These are phyloP conservation scores for Ustilago crameri DNA, from an alignment of 1,284 basidiomycete genomes.

Conservation along the genomic window DNA sequence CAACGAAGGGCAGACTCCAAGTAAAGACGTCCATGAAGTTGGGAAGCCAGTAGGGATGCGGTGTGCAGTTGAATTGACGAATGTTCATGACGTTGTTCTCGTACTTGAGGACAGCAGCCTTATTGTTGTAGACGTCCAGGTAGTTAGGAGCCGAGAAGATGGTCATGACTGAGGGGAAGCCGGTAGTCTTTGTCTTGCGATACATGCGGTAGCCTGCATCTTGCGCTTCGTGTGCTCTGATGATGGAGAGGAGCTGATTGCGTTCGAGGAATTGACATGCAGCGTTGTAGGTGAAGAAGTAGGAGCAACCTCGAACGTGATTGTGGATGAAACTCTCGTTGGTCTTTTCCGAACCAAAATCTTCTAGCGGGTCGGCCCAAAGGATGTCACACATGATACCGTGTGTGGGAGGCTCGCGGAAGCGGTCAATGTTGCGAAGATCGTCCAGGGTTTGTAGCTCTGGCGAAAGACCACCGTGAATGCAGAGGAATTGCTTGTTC, in stretches of 20 bases:
- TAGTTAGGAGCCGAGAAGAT: slow-evolving; percentile 95
- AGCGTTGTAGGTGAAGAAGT: slow-evolving; percentile 93
- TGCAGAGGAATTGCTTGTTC: slow-evolving; percentile 97
- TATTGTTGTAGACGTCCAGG: slow-evolving; percentile 95
- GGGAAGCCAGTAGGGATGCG: slow-evolving; percentile 94
- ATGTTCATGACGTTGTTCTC: slow-evolving; percentile 97
- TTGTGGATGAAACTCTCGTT: slow-evolving; percentile 88
- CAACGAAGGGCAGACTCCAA: slow-evolving; percentile 98
- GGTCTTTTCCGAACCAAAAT: slow-evolving; percentile 90
- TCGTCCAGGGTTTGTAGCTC: slow-evolving; percentile 91
- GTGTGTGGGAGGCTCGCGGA: slow-evolving; percentile 92
- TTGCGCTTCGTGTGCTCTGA: slow-evolving; percentile 93
- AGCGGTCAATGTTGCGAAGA: slow-evolving; percentile 88
- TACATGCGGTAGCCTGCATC: slow-evolving; percentile 95
- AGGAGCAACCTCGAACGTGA: slow-evolving; percentile 92
- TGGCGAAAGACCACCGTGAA: slow-evolving; percentile 90
- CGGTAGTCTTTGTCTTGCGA: slow-evolving; percentile 92
- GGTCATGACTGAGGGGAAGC: slow-evolving; percentile 91
- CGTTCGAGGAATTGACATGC: slow-evolving; percentile 93
- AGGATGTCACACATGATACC: slow-evolving; percentile 95
- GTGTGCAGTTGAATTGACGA: slow-evolving; percentile 91
- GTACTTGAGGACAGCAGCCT: slow-evolving; percentile 94
- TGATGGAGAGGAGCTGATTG: slow-evolving; percentile 92
- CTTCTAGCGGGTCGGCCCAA: slow-evolving; percentile 93
- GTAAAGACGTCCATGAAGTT: slow-evolving; percentile 99